Conservation (phyloP, 768 basidiomycete genomes). For the Coprinellus micaceus region DNA sequence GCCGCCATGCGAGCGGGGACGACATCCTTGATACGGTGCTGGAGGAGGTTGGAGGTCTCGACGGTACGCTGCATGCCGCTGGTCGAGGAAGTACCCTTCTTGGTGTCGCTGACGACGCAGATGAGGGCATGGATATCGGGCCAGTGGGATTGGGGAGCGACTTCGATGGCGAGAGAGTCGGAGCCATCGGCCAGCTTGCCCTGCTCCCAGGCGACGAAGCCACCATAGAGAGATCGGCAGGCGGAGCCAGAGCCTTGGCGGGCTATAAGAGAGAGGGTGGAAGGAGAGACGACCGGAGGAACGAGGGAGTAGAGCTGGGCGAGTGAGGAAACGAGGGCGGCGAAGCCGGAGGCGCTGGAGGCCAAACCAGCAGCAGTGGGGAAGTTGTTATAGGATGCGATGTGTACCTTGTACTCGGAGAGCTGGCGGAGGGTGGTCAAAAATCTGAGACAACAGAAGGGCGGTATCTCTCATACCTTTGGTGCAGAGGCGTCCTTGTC, state of each 20-base stretch:
- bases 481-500: constrained; percentile 58
- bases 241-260: constrained; percentile 98
- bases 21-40: constrained; percentile 82
- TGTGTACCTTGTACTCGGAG: constrained; percentile 73
- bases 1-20: constrained; percentile 84
- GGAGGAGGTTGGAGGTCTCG: constrained; percentile 82
- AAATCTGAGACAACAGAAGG: not conserved
- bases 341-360: constrained; percentile 95
- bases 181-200: constrained; percentile 63
- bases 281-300: constrained; percentile 55
- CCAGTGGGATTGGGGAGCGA: constrained; percentile 88
- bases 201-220: constrained; percentile 94
- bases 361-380: constrained; percentile 98
- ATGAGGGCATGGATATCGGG: constrained; percentile 95
- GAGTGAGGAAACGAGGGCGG: constrained; percentile 88
- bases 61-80: constrained; percentile 98
- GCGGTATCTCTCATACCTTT: constrained; percentile 45
- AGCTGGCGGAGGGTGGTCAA: constrained; percentile 39
- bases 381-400: constrained; percentile 97
- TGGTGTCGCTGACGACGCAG: constrained; percentile 92
- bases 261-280: constrained; percentile 86
- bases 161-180: constrained; percentile 85
- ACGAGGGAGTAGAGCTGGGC: constrained; percentile 77
- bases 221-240: constrained; percentile 95
- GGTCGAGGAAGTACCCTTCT: constrained; percentile 94